A percentile compares a stretch with the other conserved stretches of the same genome.
Evolutionary conservation across 2,329 filamentous ascomycete species (phyloP).

Genomic region (Lojkania enalia): DNA sequence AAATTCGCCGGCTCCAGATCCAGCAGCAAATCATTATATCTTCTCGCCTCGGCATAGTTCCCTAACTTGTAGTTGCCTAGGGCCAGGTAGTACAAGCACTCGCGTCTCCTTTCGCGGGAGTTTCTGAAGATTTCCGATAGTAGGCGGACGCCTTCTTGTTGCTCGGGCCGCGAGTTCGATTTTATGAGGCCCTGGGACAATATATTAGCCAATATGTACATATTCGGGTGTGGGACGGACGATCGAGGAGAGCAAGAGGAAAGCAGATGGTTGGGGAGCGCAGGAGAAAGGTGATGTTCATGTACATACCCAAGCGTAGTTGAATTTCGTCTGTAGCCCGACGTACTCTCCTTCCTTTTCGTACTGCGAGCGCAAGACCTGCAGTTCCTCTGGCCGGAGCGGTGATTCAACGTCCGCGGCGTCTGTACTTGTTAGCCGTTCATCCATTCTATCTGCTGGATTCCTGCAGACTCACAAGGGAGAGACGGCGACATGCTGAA

Average conservation of each 20-base stretch:
- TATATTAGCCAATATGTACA: conserved; percentile 11
- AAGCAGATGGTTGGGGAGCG: neutral
- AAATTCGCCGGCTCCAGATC: conserved; percentile 90
- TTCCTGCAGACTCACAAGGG: conserved; percentile 37
- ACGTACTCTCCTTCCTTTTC: conserved; percentile 98
- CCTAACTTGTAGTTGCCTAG: conserved; percentile 98
- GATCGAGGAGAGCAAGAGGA: conserved; percentile 4
- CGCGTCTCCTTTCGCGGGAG: conserved; percentile 87
- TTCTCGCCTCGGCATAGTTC: conserved; percentile 91
- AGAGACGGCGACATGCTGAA: conserved; percentile 42
- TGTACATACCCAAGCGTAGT: conserved; percentile 88
- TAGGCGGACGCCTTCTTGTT: conserved; percentile 91
- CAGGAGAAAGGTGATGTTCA: neutral
- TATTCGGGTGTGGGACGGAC: conserved; percentile 1
- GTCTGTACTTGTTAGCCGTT: conserved; percentile 62
- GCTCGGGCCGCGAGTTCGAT: conserved; percentile 79
- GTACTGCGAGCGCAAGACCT: conserved; percentile 90
- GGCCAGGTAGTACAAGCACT: conserved; percentile 97
- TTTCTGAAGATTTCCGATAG: conserved; percentile 96
- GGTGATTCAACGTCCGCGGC: conserved; percentile 97
- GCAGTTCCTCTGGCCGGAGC: conserved; percentile 86
- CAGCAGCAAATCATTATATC: conserved; percentile 90
- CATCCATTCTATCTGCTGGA: neutral
- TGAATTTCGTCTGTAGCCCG: conserved; percentile 98
- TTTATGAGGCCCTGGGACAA: conserved; percentile 82